phyloP scores from a whole-genome alignment of 2,329 filamentous ascomycete genomes.

The Aspergillus latus region DNA sequence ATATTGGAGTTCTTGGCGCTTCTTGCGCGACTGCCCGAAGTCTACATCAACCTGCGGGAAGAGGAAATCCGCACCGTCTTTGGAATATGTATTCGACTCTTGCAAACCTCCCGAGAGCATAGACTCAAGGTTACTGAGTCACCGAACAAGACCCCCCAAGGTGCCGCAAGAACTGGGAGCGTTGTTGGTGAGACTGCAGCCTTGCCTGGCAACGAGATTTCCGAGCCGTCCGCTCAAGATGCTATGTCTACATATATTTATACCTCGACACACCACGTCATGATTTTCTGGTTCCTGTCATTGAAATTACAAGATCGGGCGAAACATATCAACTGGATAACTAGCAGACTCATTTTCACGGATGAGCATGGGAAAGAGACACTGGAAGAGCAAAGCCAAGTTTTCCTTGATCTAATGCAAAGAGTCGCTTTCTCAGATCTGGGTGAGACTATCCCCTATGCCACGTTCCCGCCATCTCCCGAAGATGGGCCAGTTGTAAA shows the following conservation, averaged over 20 bases:
- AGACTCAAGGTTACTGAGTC: slow-evolving; percentile 38
- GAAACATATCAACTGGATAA: slow-evolving; percentile 86
- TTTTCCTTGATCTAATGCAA: slow-evolving; percentile 94
- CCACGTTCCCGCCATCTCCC: slow-evolving; percentile 42
- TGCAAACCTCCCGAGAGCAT: slow-evolving; percentile 78
- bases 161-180: slow-evolving; percentile 45
- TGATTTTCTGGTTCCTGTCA: slow-evolving; percentile 95
- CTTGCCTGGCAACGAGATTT: slow-evolving; percentile 28
- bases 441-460: slow-evolving; percentile 60
- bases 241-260: slow-evolving; percentile 92
- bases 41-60: slow-evolving; percentile 85
- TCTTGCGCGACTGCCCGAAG: slow-evolving; percentile 76
- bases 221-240: slow-evolving; percentile 55
- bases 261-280: slow-evolving; percentile 88
- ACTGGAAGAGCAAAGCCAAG: slow-evolving; percentile 88
- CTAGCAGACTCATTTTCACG: slow-evolving; percentile 74
- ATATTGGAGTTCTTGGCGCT: slow-evolving; percentile 94
- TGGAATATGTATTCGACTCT: slow-evolving; percentile 88
- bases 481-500: slow-evolving; percentile 44
- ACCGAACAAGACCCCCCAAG: slow-evolving; percentile 34
- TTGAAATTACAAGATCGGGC: slow-evolving; percentile 80
- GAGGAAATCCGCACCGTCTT: slow-evolving; percentile 94
- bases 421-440: slow-evolving; percentile 81
- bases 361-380: slow-evolving; percentile 72
- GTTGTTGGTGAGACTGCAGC: slow-evolving; percentile 44